Base-by-base conservation (phyloP, 1,284 basidiomycete genomes). In the Psilocybe mexicana region DNA sequence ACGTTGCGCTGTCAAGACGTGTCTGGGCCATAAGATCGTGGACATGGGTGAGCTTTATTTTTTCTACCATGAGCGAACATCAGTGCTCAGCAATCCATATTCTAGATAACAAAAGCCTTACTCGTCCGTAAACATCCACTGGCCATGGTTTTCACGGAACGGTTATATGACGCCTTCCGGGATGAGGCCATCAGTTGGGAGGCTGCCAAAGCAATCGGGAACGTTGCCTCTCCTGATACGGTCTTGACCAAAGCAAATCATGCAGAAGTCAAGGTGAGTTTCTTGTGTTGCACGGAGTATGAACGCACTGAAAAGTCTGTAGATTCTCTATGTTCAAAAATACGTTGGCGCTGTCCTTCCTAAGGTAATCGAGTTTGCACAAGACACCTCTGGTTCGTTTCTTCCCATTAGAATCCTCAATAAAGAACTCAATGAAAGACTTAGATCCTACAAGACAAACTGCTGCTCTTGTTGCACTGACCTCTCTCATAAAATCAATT, bases 321-420 rank as follows among this genome's bases (percentile, higher is more conserved):
- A 96, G 94, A 80, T 94, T 40, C 76, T 97, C 18, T 87, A 92
- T 72, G 86, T 88, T 35, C 96, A 99, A 71, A 92, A 88, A 71
- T 90, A 92, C 65, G 89, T 93, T 67, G 88, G 83, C 55, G 72
- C 75, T 25, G 76, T 94, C 6, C 76, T 98, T 11, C 93, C 94
- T 0, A 84, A 83, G 57, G 77, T 98, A 14, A 80, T 95, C 36
- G 76, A 77, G 0, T 89, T 89, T 3, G 81, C 84, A 5, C 80
- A 78, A 55, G 72, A 74, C 54, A 63, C 73, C 3, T 70, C 65
- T 42, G 73, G 83, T 86, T 63, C 60, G 79, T 24, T 36, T 24
- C 6, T 26, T 30, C 14, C 35, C 12, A 42, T 11, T 6, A 28
- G 24, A 35, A 12, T 0, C 2, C 11, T 7, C 23, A 14, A 35